A percentile compares a stretch with the other conserved stretches of the same genome.
Evolutionary conservation across 1,139 yeast genomes (phyloP).

Genomic region (Taiozyma sp.): DNA sequence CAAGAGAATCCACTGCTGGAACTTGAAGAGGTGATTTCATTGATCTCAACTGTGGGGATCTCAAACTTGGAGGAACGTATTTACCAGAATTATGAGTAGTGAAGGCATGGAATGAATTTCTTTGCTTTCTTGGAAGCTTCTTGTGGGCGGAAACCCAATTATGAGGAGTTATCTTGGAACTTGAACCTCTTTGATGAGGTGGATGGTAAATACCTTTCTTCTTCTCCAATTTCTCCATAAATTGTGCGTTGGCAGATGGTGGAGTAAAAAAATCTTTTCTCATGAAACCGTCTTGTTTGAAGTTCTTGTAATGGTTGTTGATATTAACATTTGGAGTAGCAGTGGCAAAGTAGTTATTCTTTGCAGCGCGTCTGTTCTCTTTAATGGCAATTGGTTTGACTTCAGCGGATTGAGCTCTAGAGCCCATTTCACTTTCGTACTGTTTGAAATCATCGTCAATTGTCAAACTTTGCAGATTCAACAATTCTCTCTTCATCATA

Average conservation of each 20-base stretch:
- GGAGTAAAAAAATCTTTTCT: conserved; percentile 77
- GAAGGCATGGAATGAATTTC: conserved; percentile 24
- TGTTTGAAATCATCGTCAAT: conserved; percentile 65
- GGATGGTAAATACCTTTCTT: conserved; percentile 24
- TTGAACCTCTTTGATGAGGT: conserved; percentile 21
- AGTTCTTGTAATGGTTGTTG: conserved; percentile 32
- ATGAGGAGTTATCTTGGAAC: conserved; percentile 16
- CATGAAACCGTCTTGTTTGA: conserved; percentile 36
- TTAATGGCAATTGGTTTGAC: conserved; percentile 20
- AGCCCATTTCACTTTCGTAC: conserved; percentile 29
- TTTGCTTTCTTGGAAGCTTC: conserved; percentile 12
- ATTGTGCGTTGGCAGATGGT: conserved; percentile 63
- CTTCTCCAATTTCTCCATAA: conserved; percentile 61
- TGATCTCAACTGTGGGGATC: conserved; percentile 30
- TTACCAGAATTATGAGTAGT: conserved; percentile 39
- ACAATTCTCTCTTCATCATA: conserved; percentile 54
- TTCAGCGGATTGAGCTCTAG: conserved; percentile 29
- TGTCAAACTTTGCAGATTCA: conserved; percentile 62
- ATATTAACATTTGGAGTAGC: conserved; percentile 44
- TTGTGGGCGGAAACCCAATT: conserved; percentile 8
- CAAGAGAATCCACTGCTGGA: conserved; percentile 26
- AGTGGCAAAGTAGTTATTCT: conserved; percentile 51
- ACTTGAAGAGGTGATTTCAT: conserved; percentile 24
- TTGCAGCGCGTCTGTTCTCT: conserved; percentile 13
- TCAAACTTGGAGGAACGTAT: conserved; percentile 67